A percentile compares a stretch with the other conserved stretches of the same genome.
These are phyloP conservation scores for Plantago coronopus DNA, from an alignment of 305 asterid species.

Conservation along the genomic window DNA sequence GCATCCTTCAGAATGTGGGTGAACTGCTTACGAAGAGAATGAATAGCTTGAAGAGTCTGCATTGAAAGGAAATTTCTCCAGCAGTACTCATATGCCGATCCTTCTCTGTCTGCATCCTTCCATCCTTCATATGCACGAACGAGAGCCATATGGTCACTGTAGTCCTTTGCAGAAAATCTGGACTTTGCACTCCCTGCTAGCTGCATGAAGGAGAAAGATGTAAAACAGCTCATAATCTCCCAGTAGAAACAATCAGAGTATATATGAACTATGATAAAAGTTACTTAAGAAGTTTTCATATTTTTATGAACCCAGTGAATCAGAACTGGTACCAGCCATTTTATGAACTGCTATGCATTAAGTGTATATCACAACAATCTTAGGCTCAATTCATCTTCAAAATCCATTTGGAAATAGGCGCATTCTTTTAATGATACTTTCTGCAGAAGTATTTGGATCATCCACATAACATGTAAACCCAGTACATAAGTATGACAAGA, in stretches of 20 bases:
- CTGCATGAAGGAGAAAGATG: slow-evolving; percentile 39
- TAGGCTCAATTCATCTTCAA: background rate
- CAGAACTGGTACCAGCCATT: too few relatives aligned
- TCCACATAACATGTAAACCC: background rate
- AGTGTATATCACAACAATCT: too few relatives aligned
- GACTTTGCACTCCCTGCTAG: slow-evolving; percentile 93
- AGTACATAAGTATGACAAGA: background rate
- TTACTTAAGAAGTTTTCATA: too few relatives aligned
- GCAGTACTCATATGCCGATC: slow-evolving; percentile 91
- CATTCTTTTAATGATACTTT: too few relatives aligned
- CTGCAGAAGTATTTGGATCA: background rate
- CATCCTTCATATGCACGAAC: slow-evolving; percentile 99
- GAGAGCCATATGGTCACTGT: slow-evolving; percentile 99
- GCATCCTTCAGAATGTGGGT: slow-evolving; percentile 84
- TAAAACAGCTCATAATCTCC: slow-evolving; percentile 23
- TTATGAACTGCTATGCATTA: too few relatives aligned
- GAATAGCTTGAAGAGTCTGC: slow-evolving; percentile 97
- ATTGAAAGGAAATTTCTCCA: slow-evolving; percentile 96
- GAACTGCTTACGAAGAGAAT: slow-evolving; percentile 95
- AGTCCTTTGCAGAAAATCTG: slow-evolving; percentile 97
- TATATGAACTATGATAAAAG: too few relatives aligned
- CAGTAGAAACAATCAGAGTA: slow-evolving; percentile 8
- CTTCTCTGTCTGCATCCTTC: slow-evolving; percentile 99
- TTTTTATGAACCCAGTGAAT: too few relatives aligned
- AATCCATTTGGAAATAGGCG: too few relatives aligned